Base-by-base conservation (phyloP, 176 grass and related monocot genomes). In the Zizania latifolia region DNA sequence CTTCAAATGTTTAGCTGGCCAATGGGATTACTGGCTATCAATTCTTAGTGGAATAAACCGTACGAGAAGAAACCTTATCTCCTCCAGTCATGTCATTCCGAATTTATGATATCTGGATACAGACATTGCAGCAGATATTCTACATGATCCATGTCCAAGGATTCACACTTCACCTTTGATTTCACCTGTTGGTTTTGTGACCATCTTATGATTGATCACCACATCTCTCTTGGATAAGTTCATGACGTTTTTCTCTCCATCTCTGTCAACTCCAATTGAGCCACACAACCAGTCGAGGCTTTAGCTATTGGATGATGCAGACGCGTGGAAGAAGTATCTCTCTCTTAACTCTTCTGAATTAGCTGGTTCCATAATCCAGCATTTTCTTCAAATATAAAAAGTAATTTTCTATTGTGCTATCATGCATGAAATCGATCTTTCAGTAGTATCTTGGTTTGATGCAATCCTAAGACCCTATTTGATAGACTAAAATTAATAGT, bases 221-320 rank as follows among this genome's bases (percentile, higher is more conserved):
- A 26, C 7, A 15, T 40, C 17, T 53, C 13, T 8, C 31, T 35
- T 0, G 22, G 71, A 70, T 76, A 83, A 77, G 33, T 39, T 50
- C 74, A 26, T 71, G 82, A 71, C 56, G 41, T 84, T 40, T 40
- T 36, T 4, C 6, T 24, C 56, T 67, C 50, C 36, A 16, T 73
- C 43, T 58, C 36, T 65, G 8, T 66, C 70, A 65, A 24, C 26
- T 62, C 36, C 5, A 7, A 40, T 59, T n/a, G 28, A 72, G 26
- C 43, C 9, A 34, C 68, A 21, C 27, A 46, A 50, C 28, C 66
- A 32, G 27, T 43, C 22, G 37, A 43, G 38, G 15, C 13, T 43
- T 65, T n/a, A n/a, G 35, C 4, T 5, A 65, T 53, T 22, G 22
- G 48, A 22, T 22, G n/a, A 53, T 53, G 19, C 48, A 53, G n/a